These are phyloP conservation scores for Rhizopogon vesiculosus DNA, from an alignment of 768 basidiomycete species.

Conservation along the genomic window DNA sequence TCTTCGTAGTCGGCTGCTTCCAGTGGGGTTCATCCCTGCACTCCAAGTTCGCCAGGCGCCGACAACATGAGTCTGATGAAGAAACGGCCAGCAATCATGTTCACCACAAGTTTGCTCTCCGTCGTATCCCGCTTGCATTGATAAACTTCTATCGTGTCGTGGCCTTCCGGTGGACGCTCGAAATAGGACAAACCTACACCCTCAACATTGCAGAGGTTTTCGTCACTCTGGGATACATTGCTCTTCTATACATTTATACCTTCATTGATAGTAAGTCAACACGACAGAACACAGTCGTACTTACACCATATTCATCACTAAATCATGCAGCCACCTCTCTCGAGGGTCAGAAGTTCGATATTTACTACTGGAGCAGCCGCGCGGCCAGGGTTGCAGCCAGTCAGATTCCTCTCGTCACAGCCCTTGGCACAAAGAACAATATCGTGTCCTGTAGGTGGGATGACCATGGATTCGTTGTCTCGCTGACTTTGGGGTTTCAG, in stretches of 20 bases:
- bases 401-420: constrained; percentile 40
- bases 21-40: constrained; percentile 21
- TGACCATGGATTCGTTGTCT: background rate
- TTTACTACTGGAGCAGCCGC: constrained; percentile 23
- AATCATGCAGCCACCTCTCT: background rate
- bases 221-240: constrained; percentile 43
- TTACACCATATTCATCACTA: background rate
- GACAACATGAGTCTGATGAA: constrained; percentile 8
- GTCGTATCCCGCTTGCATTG: constrained; percentile 31
- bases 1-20: constrained; percentile 15
- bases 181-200: constrained; percentile 36
- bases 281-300: background rate
- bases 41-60: constrained; percentile 12
- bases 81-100: constrained; percentile 6
- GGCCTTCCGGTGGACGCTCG: constrained; percentile 44
- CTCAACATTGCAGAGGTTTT: constrained; percentile 38
- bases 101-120: constrained; percentile 33
- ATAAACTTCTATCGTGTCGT: constrained; percentile 42
- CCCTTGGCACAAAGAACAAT: constrained; percentile 48
- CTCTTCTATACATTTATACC: constrained; percentile 38
- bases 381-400: constrained; percentile 26
- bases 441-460: constrained; percentile 30
- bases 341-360: constrained; percentile 6
- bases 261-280: constrained; percentile 39
- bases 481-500: constrained; percentile 4